These are phyloP conservation scores for Rutstroemia sydowiana DNA, from an alignment of 2,329 filamentous ascomycete species.

Conservation along the genomic window DNA sequence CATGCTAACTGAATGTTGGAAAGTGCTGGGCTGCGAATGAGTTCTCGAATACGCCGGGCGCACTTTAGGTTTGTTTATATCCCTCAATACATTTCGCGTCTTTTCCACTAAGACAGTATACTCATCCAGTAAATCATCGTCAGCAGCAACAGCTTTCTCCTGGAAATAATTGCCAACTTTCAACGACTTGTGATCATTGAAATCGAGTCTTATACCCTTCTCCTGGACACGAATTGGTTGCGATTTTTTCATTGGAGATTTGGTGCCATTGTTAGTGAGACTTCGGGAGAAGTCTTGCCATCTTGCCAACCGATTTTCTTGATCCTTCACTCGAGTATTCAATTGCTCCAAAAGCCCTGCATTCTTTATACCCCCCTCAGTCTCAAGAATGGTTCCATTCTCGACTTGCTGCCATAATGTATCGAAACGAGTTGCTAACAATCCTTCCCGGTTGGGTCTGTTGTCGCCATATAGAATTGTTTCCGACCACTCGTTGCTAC, in stretches of 20 bases:
- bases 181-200: conserved; percentile 44
- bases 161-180: conserved; percentile 34
- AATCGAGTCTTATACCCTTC: conserved; percentile 42
- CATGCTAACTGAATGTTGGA: background rate
- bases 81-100: conserved; percentile 24
- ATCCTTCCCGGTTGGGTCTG: conserved; percentile 46
- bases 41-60: no score
- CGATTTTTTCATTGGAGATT: conserved; percentile 23
- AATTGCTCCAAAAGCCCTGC: conserved; percentile 61
- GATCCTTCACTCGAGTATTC: conserved; percentile 57
- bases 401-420: conserved; percentile 64
- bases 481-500: conserved; percentile 67
- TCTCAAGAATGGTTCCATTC: conserved; percentile 47
- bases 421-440: conserved; percentile 62
- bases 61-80: conserved; percentile 22
- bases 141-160: conserved; percentile 16
- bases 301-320: conserved; percentile 59
- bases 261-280: conserved; percentile 15
- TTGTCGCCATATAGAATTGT: conserved; percentile 61
- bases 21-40: no score
- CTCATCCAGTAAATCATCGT: conserved; percentile 20
- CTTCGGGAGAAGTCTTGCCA: conserved; percentile 62
- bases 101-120: conserved; percentile 26
- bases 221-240: background rate
- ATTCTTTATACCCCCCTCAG: conserved; percentile 42